Base-by-base conservation (phyloP, 2,329 filamentous ascomycete genomes). In the Gyromitra esculenta region DNA sequence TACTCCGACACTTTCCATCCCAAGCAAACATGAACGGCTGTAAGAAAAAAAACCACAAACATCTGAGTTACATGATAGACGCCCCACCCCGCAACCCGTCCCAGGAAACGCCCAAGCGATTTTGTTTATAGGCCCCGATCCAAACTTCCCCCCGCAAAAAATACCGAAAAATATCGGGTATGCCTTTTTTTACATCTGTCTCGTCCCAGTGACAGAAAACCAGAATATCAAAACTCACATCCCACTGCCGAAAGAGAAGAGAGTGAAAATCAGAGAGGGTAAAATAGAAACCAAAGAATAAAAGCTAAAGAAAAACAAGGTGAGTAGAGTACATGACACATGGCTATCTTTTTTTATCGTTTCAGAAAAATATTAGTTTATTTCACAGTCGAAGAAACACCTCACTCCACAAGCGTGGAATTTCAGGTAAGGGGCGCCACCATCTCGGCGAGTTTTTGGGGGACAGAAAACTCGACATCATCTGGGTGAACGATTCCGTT, bases 271-370 rank as follows among this genome's bases (percentile, higher is more conserved):
- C 25, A 56, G 21, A 45, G 13, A 56, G 25, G 39, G 13, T 5
- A 45, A 62, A 63, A 43, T 11, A 7, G 18, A 43, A 70, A 56
- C 15, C 7, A 65, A 74, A 63, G 25, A 45, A 73, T 13, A 13
- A 13, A 35, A 59, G 31, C 45, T 37, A 52, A 13, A 15, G 5
- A 41, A 37, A 60, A 39, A 54, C 67, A 43, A 52, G 52, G 21
- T 70, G 71, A 66, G 75, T 75, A 77, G 70, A 77, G 75, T 75
- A 77, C 75, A 77, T 25, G 52, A 69, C 41, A 13, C 50, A 71
- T 48, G 18, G 6, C 25, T 45, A 11, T 13, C n/a, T 50, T 50
- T 39, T 31, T 9, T 54, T 54, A 54, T 25, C 21, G 48, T 63
- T 37, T 8, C 15, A 25, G 21, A 21, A 9, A 9, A 25, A 25